Evolutionary conservation across 1,284 basidiomycete genomes (phyloP), one percentile per base, ranked within the genome.

Genomic region (Spongiforma sp.): DNA sequence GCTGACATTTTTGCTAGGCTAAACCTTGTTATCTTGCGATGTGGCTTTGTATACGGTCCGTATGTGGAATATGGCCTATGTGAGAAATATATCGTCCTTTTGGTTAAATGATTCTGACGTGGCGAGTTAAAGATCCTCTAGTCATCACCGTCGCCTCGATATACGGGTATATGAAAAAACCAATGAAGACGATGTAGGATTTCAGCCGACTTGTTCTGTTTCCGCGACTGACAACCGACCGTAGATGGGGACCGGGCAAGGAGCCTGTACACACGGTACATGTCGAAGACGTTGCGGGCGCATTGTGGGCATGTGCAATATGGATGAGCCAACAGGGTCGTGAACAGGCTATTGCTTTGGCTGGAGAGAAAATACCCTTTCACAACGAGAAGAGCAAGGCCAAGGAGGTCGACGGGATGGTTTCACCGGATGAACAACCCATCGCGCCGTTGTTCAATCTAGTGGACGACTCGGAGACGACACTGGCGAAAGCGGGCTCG

Each of bases 251-350:
- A 15, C 90, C 90, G 30, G 90, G 93, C 33, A 94, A 91, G 74
- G 86, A 95, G 66, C 85, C 92, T 7, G 89, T 89, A 56, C 86
- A 96, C 74, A 94, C 92, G 0, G 82, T 95, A 41, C 94, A 96
- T 72, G 81, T 89, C 11, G 85, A 88, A 11, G 94, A 96, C 73
- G 84, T 95, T 56, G 87, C 90, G 10, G 90, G 89, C 46, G 90
- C 86, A 12, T 77, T 91, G 64, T 93, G 90, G 87, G 86, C 91
- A 30, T 88, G 86, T 58, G 90, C 92, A 21, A 74, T 85, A 60
- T 95, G 93, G 93, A 91, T 94, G 62, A 81, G 81, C 10, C 73
- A 78, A 21, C 75, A 86, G 21, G 90, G 91, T 43, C 84, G 90
- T 39, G 80, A 81, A 62, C 82, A 89, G 60, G 93, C 91, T 0